Evolutionary conservation across 2,329 filamentous ascomycete genomes (phyloP).

Genomic region (Diaporthe australafricana): DNA sequence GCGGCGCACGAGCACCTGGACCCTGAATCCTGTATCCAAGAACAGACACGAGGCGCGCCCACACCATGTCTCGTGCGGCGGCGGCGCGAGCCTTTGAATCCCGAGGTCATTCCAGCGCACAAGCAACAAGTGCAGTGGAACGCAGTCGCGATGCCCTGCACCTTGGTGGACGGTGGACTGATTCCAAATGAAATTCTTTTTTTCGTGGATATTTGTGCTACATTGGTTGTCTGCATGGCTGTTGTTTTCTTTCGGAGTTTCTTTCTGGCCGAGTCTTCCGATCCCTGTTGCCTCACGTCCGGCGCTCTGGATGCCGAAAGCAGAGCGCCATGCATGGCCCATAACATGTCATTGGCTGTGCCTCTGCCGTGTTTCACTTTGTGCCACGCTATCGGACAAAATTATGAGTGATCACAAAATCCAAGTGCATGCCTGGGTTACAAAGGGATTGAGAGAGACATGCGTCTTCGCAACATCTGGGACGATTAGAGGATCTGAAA

Average conservation of each 20-base stretch:
- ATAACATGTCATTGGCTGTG: slow-evolving; percentile 7
- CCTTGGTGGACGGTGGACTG: not conserved
- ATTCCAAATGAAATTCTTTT: not conserved
- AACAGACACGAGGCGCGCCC: not conserved
- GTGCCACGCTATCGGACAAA: not conserved
- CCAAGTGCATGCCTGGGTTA: too few species aligned
- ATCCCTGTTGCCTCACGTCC: not conserved
- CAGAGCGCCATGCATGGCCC: not conserved
- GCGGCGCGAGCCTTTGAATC: too few species aligned
- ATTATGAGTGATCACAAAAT: not conserved
- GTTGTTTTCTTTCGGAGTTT: too few species aligned
- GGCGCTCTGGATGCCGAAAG: not conserved
- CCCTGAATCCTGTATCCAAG: not conserved
- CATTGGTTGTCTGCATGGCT: not conserved
- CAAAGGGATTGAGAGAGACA: not conserved
- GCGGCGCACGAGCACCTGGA: not conserved
- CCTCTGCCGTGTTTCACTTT: slow-evolving; percentile 1
- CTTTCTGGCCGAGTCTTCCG: not conserved
- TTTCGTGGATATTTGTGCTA: too few species aligned
- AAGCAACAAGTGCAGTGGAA: not conserved
- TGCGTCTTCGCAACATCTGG: too few species aligned
- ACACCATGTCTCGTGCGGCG: slow-evolving; percentile 3
- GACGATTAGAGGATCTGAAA: too few species aligned
- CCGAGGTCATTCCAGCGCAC: not conserved
- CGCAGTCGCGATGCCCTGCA: not conserved